Evolutionary conservation across 768 basidiomycete species (phyloP).

Genomic region (Russula lepida): DNA sequence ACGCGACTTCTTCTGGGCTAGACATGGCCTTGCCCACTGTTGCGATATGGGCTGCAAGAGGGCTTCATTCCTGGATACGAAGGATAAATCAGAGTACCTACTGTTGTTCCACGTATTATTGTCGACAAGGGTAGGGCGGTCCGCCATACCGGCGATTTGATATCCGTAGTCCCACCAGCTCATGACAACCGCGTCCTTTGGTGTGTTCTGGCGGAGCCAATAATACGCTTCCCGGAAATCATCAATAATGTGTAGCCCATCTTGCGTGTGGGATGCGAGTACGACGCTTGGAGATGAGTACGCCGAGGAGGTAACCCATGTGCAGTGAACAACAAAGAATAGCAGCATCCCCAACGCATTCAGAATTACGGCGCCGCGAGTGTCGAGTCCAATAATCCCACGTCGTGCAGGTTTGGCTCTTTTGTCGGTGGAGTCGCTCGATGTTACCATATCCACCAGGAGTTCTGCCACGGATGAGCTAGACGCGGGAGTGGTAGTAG

Average conservation of each 20-base stretch:
- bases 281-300: constrained; percentile 99
- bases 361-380: constrained; percentile 64
- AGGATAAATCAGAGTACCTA: constrained; percentile 34
- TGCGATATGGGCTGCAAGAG: constrained; percentile 76
- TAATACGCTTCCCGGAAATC: constrained; percentile 99
- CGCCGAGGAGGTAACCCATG: constrained; percentile 89
- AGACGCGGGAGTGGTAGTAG: constrained; percentile 30
- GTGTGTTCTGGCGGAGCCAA: constrained; percentile 94
- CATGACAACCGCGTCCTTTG: constrained; percentile 89
- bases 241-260: constrained; percentile 95
- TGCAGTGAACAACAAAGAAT: constrained; percentile 94
- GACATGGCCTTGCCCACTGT: constrained; percentile 99
- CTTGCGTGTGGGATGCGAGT: constrained; percentile 64
- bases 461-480: constrained; percentile 18
- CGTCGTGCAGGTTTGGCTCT: constrained; percentile 30
- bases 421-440: constrained; percentile 19
- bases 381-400: constrained; percentile 82
- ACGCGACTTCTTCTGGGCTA: constrained; percentile 86
- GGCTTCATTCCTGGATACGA: not conserved
- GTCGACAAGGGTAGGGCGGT: constrained; percentile 91
- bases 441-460: constrained; percentile 15
- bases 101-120: constrained; percentile 99
- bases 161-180: constrained; percentile 99
- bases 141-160: constrained; percentile 98
- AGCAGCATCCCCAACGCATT: constrained; percentile 71